Conservation (phyloP, 306 rosid genomes). For the Ormosia emarginata region DNA sequence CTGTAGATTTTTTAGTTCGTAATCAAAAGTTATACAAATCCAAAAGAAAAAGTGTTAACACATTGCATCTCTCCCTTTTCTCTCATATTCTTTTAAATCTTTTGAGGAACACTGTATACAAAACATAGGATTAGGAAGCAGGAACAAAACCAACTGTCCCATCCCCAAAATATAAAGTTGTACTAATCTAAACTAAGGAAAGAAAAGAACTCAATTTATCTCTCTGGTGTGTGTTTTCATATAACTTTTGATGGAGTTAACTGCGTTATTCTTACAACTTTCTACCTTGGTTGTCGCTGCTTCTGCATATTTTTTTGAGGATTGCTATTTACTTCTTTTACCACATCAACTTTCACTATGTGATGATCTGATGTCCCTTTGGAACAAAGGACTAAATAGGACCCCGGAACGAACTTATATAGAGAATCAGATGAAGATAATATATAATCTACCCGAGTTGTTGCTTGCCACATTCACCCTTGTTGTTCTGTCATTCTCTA, state of each 20-base stretch:
- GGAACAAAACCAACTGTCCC: neutral
- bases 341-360: conserved; percentile 78
- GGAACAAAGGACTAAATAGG: conserved; percentile 87
- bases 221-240: conserved; percentile 45
- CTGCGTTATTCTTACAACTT: conserved; percentile 50
- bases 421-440: conserved; percentile 66
- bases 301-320: conserved; percentile 32
- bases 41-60: neutral
- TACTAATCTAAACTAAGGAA: neutral
- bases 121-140: conserved; percentile 35
- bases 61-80: neutral
- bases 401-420: conserved; percentile 77
- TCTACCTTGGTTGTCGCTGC: conserved; percentile 39
- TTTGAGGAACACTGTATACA: conserved; percentile 21
- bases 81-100: conserved; percentile 8
- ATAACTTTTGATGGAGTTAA: conserved; percentile 54
- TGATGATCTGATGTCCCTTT: conserved; percentile 99
- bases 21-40: conserved; percentile 40
- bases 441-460: conserved; percentile 88
- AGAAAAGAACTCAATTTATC: neutral
- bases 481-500: conserved; percentile 24
- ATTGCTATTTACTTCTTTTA: conserved; percentile 27
- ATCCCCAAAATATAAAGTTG: neutral
- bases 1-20: neutral
- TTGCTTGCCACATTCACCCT: conserved; percentile 14